These are phyloP conservation scores for Epichloe bromicola DNA, from an alignment of 2,329 filamentous ascomycete genomes.

Conservation along the genomic window DNA sequence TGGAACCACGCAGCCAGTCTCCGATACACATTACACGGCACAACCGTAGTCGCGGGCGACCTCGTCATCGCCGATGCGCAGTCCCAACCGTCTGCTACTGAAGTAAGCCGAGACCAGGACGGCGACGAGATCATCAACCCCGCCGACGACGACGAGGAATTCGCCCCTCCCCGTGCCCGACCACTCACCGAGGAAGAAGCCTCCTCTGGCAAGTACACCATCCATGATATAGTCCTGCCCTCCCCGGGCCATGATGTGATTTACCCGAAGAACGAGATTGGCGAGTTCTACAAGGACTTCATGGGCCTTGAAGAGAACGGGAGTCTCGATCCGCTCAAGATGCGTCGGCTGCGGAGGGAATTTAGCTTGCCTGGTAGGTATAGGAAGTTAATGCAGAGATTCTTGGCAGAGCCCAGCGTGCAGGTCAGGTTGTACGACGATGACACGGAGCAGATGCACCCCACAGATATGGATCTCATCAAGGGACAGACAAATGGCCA, in stretches of 20 bases:
- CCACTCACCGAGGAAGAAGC: constrained; percentile 67
- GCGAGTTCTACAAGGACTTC: constrained; percentile 71
- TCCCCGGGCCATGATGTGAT: constrained; percentile 83
- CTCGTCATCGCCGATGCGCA: constrained; percentile 49
- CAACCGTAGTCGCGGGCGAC: constrained; percentile 67
- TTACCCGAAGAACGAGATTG: constrained; percentile 75
- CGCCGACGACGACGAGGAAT: constrained; percentile 28
- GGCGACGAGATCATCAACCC: constrained; percentile 30
- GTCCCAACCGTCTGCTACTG: constrained; percentile 14
- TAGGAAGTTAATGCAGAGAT: constrained; percentile 66
- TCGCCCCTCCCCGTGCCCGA: constrained; percentile 44
- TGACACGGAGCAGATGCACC: constrained; percentile 71
- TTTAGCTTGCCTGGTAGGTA: constrained; percentile 83
- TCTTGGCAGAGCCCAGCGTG: constrained; percentile 50
- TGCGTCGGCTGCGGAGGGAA: constrained; percentile 77
- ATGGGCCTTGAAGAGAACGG: constrained; percentile 75
- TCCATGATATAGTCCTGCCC: constrained; percentile 84
- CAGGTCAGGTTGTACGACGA: constrained; percentile 58
- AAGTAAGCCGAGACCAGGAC: constrained; percentile 50
- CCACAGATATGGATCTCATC: constrained; percentile 70
- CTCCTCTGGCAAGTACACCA: constrained; percentile 58
- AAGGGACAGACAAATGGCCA: constrained; percentile 19
- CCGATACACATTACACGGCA: constrained; percentile 65
- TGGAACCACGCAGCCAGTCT: constrained; percentile 82
- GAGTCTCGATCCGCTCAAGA: constrained; percentile 65